These are phyloP conservation scores for Morella rubra DNA, from an alignment of 306 rosid species.

Conservation along the genomic window DNA sequence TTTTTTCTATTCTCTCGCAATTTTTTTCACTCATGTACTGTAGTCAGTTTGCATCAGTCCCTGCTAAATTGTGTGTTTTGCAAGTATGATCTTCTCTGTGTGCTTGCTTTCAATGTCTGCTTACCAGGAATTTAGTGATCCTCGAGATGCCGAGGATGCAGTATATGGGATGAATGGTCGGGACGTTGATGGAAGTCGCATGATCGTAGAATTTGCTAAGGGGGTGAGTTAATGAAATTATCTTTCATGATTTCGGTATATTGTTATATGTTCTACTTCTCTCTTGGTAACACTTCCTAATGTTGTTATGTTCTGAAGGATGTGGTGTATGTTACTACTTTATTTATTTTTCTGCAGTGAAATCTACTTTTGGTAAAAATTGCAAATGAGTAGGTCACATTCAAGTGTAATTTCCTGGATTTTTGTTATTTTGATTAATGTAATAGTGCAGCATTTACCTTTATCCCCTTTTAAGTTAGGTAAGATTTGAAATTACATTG, in stretches of 20 bases:
- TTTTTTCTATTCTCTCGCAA: background rate
- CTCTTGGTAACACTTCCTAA: background rate
- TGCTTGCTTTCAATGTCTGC: constrained; percentile 29
- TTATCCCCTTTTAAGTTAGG: background rate
- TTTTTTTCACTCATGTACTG: constrained; percentile 6
- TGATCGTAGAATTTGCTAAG: constrained; percentile 72
- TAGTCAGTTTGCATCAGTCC: background rate
- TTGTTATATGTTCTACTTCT: background rate
- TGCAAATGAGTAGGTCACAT: background rate
- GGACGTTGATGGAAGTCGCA: constrained; percentile 70
- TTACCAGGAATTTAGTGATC: constrained; percentile 74
- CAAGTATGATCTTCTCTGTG: constrained; percentile 25
- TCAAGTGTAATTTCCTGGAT: background rate
- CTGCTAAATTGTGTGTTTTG: constrained; percentile 15
- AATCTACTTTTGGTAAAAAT: background rate
- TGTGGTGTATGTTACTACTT: background rate
- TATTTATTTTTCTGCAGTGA: background rate
- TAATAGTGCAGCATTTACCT: background rate
- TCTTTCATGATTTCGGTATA: background rate
- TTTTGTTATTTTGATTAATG: background rate
- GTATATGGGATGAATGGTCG: constrained; percentile 75
- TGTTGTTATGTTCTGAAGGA: background rate
- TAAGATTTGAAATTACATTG: background rate
- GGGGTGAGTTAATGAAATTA: constrained; percentile 47
- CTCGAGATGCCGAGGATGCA: constrained; percentile 91